A percentile compares a stretch with the other conserved stretches of the same genome.
Conservation (phyloP, 2,329 filamentous ascomycete genomes). For the Penicillium corylophilum region DNA sequence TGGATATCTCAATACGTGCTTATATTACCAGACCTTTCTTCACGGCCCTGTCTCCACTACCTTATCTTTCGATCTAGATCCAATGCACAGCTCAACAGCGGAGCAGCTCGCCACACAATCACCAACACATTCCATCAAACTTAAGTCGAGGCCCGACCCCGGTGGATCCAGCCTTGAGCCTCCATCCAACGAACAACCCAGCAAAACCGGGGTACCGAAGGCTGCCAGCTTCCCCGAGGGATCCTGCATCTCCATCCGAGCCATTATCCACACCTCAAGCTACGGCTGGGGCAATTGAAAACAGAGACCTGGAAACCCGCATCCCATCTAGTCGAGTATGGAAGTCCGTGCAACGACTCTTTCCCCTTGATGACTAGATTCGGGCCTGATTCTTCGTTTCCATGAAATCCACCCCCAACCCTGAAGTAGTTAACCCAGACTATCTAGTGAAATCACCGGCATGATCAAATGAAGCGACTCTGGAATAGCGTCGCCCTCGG, state of each 20-base stretch:
- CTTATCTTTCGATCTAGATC: too few species aligned
- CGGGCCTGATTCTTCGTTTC: neutral
- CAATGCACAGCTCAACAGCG: neutral
- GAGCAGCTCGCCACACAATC: neutral
- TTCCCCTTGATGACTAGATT: neutral
- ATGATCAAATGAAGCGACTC: neutral
- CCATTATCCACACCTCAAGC: neutral
- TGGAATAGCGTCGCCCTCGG: neutral
- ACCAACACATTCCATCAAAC: neutral
- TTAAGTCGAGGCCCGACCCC: neutral
- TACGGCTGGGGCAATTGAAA: constrained; percentile 3
- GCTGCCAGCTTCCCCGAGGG: neutral
- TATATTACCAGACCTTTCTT: neutral
- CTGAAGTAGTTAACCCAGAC: neutral
- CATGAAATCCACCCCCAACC: neutral
- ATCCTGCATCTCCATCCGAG: constrained; percentile 2
- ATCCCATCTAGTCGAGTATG: neutral
- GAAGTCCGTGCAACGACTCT: constrained; percentile 1
- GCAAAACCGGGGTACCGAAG: neutral
- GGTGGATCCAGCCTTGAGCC: neutral
- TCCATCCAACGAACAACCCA: neutral
- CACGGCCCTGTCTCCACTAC: neutral
- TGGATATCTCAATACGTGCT: neutral
- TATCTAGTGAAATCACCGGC: neutral
- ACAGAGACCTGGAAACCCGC: constrained; percentile 12